Base-by-base conservation (phyloP, 139 green algal species). In the Chlorella vulgaris region DNA sequence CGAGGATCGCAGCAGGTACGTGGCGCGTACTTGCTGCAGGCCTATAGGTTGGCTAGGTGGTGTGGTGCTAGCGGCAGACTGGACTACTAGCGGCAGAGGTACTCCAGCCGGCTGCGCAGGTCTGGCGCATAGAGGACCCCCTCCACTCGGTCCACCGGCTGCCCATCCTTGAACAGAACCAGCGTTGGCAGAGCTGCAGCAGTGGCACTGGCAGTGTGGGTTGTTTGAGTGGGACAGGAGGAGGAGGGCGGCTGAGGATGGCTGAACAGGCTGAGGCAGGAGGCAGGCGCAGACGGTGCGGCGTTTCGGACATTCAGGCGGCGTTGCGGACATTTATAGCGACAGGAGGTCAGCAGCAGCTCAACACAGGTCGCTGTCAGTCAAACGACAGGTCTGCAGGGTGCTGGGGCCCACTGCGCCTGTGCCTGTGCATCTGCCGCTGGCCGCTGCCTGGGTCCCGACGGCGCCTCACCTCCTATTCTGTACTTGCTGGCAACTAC, bases 141-240 rank as follows among this genome's bases (percentile, higher is more conserved):
- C 70, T 96, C 90, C 43, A 95, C 71, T 3, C 92, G 81, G 65
- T 95, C 83, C 7, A 95, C 74, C 0, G 80, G 42, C 55, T 90
- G 81, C 43, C 93, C 93, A 15, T 91, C 55, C 33, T 85, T 70
- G 75, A 96, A 96, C 4, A 96, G 81, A 38, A 92, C 43, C 18
- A 97, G 71, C 5, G 92, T 97, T 7, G 93, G 92, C 21, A 96
- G 81, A 0, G 88, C 90, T 82, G 79, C 74, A 74, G 5, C 28
- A 35, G 15, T 29, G 38, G 31, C 18, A 69, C 8, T 33, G 28
- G 26, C 35, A 71, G n/a, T 1, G 0, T 28, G 0, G 58, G 5
- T 33, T 7, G 40, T 3, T 33, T 43, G 75, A 28, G 4, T 18
- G 62, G 1, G 61, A 29, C 62, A 35, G 18, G 39, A 21, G 18